phyloP scores from a whole-genome alignment of 371 early-diverging fungal species.

The Gilbertella persicaria region DNA sequence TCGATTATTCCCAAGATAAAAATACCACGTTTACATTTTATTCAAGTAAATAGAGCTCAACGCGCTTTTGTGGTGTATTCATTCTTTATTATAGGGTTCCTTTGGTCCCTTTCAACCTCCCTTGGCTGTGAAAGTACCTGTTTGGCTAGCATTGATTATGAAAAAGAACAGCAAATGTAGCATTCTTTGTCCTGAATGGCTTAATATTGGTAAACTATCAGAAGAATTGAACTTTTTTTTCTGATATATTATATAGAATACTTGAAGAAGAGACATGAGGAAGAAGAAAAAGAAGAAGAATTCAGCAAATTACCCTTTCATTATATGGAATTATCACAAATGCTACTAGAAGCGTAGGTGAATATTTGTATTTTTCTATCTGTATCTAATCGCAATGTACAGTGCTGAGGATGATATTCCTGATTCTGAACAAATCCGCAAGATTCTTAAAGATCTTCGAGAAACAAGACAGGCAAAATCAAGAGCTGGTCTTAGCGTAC shows the following conservation, averaged over 20 bases:
- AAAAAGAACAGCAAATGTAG: constrained; percentile 80
- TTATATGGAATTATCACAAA: constrained; percentile 80
- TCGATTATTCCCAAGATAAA: constrained; percentile 69
- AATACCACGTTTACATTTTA: constrained; percentile 64
- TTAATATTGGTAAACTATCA: constrained; percentile 36
- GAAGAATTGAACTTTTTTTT: not conserved
- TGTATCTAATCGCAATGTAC: not conserved
- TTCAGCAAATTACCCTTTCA: constrained; percentile 80
- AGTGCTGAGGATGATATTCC: constrained; percentile 85
- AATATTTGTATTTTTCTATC: too few species aligned
- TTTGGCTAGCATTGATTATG: constrained; percentile 88
- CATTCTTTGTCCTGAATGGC: constrained; percentile 87
- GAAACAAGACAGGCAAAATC: constrained; percentile 86
- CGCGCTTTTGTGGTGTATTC: not conserved
- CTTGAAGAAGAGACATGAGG: constrained; percentile 58
- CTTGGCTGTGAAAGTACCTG: constrained; percentile 67
- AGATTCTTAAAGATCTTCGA: constrained; percentile 78
- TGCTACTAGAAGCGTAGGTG: constrained; percentile 73
- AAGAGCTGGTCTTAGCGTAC: constrained; percentile 63
- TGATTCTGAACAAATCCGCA: constrained; percentile 67
- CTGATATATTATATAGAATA: constrained; percentile 40
- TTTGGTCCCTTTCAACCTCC: constrained; percentile 70
- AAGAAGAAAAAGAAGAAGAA: constrained; percentile 56
- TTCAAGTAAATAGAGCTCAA: constrained; percentile 52
- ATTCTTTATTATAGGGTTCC: constrained; percentile 6